These are phyloP conservation scores for Massariosphaeria phaeospora DNA, from an alignment of 495 filamentous ascomycete species.

Conservation along the genomic window DNA sequence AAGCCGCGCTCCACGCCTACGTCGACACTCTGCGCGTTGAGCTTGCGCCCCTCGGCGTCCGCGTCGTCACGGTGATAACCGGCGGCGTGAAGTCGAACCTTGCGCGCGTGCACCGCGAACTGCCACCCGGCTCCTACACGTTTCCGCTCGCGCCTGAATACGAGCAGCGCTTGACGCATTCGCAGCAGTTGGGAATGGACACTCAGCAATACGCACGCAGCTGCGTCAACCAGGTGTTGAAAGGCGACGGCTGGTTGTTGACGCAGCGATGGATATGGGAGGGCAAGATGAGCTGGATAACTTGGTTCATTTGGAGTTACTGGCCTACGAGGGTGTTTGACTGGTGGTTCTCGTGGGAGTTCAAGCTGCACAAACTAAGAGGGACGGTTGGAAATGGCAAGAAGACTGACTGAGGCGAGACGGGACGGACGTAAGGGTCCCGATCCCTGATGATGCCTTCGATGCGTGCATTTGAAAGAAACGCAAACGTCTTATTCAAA, in stretches of 20 bases:
- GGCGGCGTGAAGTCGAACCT: conserved; percentile 60
- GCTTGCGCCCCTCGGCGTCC: conserved; percentile 46
- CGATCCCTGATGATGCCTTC: background rate
- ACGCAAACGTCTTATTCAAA: no score
- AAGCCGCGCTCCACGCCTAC: conserved; percentile 59
- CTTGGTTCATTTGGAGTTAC: conserved; percentile 49
- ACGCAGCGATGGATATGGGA: conserved; percentile 52
- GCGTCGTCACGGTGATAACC: conserved; percentile 50
- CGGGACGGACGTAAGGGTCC: background rate
- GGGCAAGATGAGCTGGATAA: conserved; percentile 43
- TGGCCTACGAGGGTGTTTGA: conserved; percentile 34
- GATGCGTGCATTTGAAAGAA: background rate
- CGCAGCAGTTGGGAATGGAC: conserved; percentile 53
- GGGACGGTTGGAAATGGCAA: conserved; percentile 9
- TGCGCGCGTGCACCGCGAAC: conserved; percentile 47
- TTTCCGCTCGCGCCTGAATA: conserved; percentile 50
- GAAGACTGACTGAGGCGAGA: background rate
- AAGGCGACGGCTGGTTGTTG: conserved; percentile 42
- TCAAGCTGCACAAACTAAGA: conserved; percentile 23
- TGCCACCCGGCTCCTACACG: conserved; percentile 51
- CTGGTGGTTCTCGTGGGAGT: conserved; percentile 19
- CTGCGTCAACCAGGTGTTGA: conserved; percentile 53
- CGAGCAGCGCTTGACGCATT: conserved; percentile 49
- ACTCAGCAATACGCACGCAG: conserved; percentile 51
- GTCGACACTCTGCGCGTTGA: conserved; percentile 58